Percentiles rank a stretch among this genome's conserved stretches.
Evolutionary conservation across 2,329 filamentous ascomycete genomes (phyloP).

Genomic region (Blumeria hordei): DNA sequence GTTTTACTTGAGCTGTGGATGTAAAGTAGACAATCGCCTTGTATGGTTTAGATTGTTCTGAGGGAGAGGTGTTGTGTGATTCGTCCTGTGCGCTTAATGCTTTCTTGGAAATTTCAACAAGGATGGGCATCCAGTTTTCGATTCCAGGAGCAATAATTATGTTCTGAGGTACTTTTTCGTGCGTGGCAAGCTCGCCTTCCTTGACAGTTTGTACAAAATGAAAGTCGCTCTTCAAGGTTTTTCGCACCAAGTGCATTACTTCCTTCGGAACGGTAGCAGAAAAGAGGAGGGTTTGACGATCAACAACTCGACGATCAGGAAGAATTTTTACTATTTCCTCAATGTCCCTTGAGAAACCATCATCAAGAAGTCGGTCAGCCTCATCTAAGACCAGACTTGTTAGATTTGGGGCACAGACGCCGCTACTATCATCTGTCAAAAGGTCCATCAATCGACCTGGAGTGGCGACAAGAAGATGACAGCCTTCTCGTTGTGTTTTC

Average conservation of each 20-base stretch:
- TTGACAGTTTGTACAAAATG: slow-evolving; percentile 72
- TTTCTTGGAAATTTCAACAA: slow-evolving; percentile 27
- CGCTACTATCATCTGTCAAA: slow-evolving; percentile 30
- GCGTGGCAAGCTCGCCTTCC: slow-evolving; percentile 62
- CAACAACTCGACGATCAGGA: slow-evolving; percentile 34
- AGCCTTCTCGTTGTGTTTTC: slow-evolving; percentile 35
- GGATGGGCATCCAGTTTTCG: slow-evolving; percentile 52
- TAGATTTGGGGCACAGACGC: slow-evolving; percentile 28
- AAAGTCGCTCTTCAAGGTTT: slow-evolving; percentile 60
- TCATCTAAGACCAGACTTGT: slow-evolving; percentile 87
- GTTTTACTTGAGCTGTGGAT: slow-evolving; percentile 46
- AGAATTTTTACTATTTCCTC: slow-evolving; percentile 34
- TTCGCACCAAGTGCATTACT: slow-evolving; percentile 52
- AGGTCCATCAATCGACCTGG: slow-evolving; percentile 70
- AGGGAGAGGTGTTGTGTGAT: slow-evolving; percentile 2
- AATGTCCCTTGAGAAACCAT: slow-evolving; percentile 52
- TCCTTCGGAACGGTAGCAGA: slow-evolving; percentile 76
- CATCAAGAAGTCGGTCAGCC: slow-evolving; percentile 94
- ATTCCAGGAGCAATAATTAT: slow-evolving; percentile 40
- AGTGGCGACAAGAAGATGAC: slow-evolving; percentile 75
- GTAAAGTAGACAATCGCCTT: slow-evolving; percentile 88
- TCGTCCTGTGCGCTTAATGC: slow-evolving; percentile 14
- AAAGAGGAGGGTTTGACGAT: slow-evolving; percentile 80
- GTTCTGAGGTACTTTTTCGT: slow-evolving; percentile 63
- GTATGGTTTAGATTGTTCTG: slow-evolving; percentile 24